Evolutionary conservation across 345 rosid species (phyloP).

Genomic region (Raphanus sativus): DNA sequence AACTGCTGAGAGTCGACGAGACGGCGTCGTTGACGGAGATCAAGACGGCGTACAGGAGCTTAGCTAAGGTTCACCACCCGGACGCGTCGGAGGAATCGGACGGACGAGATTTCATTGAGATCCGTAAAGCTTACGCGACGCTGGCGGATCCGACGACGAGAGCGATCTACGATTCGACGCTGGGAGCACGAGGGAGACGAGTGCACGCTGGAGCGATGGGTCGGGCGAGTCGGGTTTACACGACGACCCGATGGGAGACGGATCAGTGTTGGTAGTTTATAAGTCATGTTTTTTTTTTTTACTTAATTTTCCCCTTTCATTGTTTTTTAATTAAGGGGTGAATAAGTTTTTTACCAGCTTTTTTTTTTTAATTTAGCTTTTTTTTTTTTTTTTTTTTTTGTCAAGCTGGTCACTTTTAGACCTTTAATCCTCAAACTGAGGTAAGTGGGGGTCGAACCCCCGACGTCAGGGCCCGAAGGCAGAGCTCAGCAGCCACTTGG

Average conservation of each 20-base stretch:
- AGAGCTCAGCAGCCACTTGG: too few relatives aligned
- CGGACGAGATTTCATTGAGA: conserved; percentile 65
- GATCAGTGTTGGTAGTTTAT: conserved; percentile 79
- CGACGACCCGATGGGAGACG: conserved; percentile 78
- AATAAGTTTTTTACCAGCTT: background rate
- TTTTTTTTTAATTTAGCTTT: too few relatives aligned
- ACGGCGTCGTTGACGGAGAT: conserved; percentile 64
- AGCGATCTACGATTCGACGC: conserved; percentile 64
- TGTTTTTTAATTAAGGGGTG: background rate
- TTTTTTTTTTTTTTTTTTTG: too few relatives aligned
- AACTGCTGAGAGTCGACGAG: conserved; percentile 53
- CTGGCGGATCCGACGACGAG: conserved; percentile 73
- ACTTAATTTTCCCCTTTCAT: conserved; percentile 13
- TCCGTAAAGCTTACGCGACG: conserved; percentile 70
- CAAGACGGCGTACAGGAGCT: conserved; percentile 62
- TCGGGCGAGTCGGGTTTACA: conserved; percentile 28
- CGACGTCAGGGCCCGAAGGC: too few relatives aligned
- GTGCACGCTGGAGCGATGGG: conserved; percentile 32
- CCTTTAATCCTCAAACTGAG: too few relatives aligned
- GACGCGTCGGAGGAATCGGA: conserved; percentile 54
- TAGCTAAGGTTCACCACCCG: conserved; percentile 66
- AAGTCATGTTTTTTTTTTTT: conserved; percentile 20
- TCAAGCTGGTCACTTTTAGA: too few relatives aligned
- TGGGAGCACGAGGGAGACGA: conserved; percentile 36
- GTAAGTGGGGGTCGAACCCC: too few relatives aligned